Base-by-base conservation (phyloP, 345 rosid genomes). In the Carallia brachiata region DNA sequence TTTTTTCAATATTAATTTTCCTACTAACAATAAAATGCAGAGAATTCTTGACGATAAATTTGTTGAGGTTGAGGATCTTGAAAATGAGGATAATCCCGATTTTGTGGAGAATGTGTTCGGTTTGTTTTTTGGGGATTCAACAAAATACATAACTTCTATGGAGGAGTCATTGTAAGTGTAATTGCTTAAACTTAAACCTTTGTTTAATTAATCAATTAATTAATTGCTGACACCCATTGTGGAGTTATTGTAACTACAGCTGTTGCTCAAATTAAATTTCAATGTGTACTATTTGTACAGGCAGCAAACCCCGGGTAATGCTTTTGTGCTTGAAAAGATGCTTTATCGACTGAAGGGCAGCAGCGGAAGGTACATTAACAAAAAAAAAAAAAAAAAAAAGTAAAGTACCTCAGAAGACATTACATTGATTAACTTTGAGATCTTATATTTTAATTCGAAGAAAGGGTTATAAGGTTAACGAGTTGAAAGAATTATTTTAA, bases 91-190 rank as follows among this genome's bases (percentile, higher is more conserved):
- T 62, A 23, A 62, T 62, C 65, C 65, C 36, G 50, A 62, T 39
- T 62, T 62, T 39, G 44, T 62, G 19, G 50, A 62, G 36, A 27
- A 36, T 37, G 7, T 62, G 2, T 62, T 62, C 36, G 44, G 6
- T 39, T n/a, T 62, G 65, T 62, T 34, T 36, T 62, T 62, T 19
- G 36, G 50, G 30, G 65, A 62, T 62, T 62, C 65, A 62, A 7
- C 50, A 1, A 36, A 31, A 62, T 37, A 36, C 28, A 36, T 62
- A 4, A 50, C 48, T 19, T 62, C 65, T 5, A 62, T 62, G 0
- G 65, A 62, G 31, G 17, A 62, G 16, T 37, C 65, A 6, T 9
- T 62, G 65, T 62, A 17, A 62, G 65, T n/a, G 0, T n/a, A 17
- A 32, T 34, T 34, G 32, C 36, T 31, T 60, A 13, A 57, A 57